phyloP scores from a whole-genome alignment of 768 basidiomycete genomes.

The Lyophyllum semitale region DNA sequence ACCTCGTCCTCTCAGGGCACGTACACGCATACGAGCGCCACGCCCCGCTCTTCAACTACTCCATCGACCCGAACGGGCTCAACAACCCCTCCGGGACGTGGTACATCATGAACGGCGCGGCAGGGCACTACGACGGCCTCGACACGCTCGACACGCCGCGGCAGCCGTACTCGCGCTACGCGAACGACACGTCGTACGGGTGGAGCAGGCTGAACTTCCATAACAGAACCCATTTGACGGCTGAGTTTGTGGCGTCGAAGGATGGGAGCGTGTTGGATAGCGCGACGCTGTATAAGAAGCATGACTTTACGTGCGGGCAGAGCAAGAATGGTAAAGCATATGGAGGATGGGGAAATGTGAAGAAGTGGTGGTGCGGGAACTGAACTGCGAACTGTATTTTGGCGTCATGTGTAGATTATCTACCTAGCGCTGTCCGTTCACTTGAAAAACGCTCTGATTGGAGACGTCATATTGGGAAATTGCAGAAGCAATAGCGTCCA shows the following conservation, averaged over 20 bases:
- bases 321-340: not conserved
- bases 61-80: conserved; percentile 15
- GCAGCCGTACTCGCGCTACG: not conserved
- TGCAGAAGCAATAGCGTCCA: no score
- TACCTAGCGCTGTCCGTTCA: no score
- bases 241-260: conserved; percentile 20
- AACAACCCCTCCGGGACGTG: conserved; percentile 19
- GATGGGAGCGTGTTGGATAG: conserved; percentile 16
- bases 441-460: no score
- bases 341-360: not conserved
- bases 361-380: not conserved
- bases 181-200: conserved; percentile 15
- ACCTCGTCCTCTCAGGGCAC: not conserved
- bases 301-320: not conserved
- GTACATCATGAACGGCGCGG: conserved; percentile 22
- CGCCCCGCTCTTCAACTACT: conserved; percentile 15
- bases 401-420: no score
- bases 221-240: conserved; percentile 22
- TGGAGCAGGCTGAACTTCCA: conserved; percentile 22
- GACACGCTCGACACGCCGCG: conserved; percentile 7
- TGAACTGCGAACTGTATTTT: no score
- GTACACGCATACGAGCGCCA: not conserved
- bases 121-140: conserved; percentile 22
- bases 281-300: not conserved
- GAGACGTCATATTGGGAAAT: no score